phyloP scores from a whole-genome alignment of 495 filamentous ascomycete genomes.

The Podospora anserina region DNA sequence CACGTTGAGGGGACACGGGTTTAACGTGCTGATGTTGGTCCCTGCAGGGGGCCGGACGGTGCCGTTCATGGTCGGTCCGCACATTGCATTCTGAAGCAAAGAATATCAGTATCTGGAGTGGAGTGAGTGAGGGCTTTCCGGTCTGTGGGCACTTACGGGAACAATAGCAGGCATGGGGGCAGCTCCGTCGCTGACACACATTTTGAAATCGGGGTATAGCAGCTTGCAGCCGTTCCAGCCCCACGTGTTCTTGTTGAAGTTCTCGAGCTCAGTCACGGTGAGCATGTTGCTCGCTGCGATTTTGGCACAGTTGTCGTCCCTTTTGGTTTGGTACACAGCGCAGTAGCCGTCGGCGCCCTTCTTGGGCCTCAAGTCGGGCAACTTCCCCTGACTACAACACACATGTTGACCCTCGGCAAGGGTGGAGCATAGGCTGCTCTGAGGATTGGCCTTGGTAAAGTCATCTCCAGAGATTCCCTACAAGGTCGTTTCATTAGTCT shows the following conservation, averaged over 20 bases:
- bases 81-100: constrained; percentile 36
- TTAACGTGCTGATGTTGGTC: constrained; percentile 24
- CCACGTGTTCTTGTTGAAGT: constrained; percentile 40
- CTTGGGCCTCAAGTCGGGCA: constrained; percentile 21
- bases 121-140: too few relatives aligned
- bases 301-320: constrained; percentile 36
- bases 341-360: constrained; percentile 29
- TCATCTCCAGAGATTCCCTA: constrained; percentile 19
- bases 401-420: constrained; percentile 38
- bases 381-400: constrained; percentile 39
- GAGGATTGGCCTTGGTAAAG: constrained; percentile 19
- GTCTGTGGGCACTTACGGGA: not conserved
- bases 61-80: constrained; percentile 33
- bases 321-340: constrained; percentile 18
- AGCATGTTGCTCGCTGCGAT: constrained; percentile 40
- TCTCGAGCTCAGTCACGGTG: constrained; percentile 28
- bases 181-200: constrained; percentile 43
- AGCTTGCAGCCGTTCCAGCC: constrained; percentile 42
- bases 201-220: constrained; percentile 26
- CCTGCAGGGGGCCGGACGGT: constrained; percentile 12
- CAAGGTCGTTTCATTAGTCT: too few relatives aligned
- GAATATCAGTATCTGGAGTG: not conserved
- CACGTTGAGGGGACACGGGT: constrained; percentile 37
- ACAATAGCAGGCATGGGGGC: constrained; percentile 37
- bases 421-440: constrained; percentile 33